These are phyloP conservation scores for Pyrenopolyporus hunteri DNA, from an alignment of 495 filamentous ascomycete genomes.

Conservation along the genomic window DNA sequence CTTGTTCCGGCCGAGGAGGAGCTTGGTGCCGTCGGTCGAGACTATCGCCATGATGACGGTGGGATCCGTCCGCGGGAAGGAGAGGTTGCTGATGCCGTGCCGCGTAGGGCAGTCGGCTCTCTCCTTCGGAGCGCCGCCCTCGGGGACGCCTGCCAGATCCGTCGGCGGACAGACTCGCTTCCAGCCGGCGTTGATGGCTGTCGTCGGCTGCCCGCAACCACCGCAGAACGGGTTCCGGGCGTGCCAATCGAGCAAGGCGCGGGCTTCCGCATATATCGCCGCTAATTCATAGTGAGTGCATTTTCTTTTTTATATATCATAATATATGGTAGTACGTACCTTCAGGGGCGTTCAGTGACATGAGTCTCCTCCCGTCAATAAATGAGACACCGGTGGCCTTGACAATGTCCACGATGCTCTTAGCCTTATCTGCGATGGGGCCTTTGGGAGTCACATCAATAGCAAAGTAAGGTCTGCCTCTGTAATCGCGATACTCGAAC, in stretches of 20 bases:
- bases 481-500: slow-evolving; percentile 61
- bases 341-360: slow-evolving; percentile 51
- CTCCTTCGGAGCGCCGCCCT: slow-evolving; percentile 48
- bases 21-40: slow-evolving; percentile 69
- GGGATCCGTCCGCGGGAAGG: slow-evolving; percentile 93
- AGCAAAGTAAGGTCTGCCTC: slow-evolving; percentile 83
- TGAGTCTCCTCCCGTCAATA: slow-evolving; percentile 42
- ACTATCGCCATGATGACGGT: slow-evolving; percentile 95
- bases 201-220: slow-evolving; percentile 76
- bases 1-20: slow-evolving; percentile 85
- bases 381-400: slow-evolving; percentile 41
- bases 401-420: slow-evolving; percentile 48
- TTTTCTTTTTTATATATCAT: neutral
- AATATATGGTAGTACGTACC: slow-evolving; percentile 41
- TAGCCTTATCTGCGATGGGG: slow-evolving; percentile 61
- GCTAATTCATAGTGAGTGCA: slow-evolving; percentile 55
- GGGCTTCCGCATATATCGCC: slow-evolving; percentile 89
- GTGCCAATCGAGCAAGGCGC: slow-evolving; percentile 95
- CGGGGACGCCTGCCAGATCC: slow-evolving; percentile 61
- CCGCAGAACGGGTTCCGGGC: slow-evolving; percentile 89
- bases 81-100: slow-evolving; percentile 77
- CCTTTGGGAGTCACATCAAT: slow-evolving; percentile 83
- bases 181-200: slow-evolving; percentile 86
- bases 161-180: slow-evolving; percentile 88
- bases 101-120: slow-evolving; percentile 78